Percentiles rank a stretch among this genome's conserved stretches.
Conservation (phyloP, 2,329 filamentous ascomycete genomes). For the Sporothrix curviconia region DNA sequence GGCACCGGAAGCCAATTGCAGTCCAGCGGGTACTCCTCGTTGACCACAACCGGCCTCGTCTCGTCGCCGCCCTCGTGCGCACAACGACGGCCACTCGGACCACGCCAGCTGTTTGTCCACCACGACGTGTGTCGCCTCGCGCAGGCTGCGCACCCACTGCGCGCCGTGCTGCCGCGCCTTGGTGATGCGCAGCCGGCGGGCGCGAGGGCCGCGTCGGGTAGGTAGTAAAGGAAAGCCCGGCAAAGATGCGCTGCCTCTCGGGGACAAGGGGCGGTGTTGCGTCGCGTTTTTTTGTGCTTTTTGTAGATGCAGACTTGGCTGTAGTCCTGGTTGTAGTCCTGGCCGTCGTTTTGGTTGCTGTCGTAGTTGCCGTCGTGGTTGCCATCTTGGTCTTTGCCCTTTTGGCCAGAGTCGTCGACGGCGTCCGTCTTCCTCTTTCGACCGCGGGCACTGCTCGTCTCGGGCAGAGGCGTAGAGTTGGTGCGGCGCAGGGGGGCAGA, state of each 20-base stretch:
- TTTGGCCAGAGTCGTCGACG: not conserved
- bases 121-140: slow-evolving; percentile 67
- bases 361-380: not conserved
- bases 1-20: slow-evolving; percentile 52
- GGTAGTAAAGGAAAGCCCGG: slow-evolving; percentile 63
- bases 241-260: slow-evolving; percentile 52
- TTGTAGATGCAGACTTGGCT: no score
- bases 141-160: slow-evolving; percentile 56
- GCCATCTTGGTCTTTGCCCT: not conserved
- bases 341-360: not conserved
- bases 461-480: slow-evolving; percentile 5
- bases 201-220: slow-evolving; percentile 70
- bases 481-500: slow-evolving; percentile 8
- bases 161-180: slow-evolving; percentile 73
- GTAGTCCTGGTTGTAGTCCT: no score
- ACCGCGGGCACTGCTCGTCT: not conserved
- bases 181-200: slow-evolving; percentile 63
- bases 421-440: not conserved
- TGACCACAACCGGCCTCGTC: slow-evolving; percentile 47
- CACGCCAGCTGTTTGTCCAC: slow-evolving; percentile 65
- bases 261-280: slow-evolving; percentile 36
- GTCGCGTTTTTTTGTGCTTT: not conserved
- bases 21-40: slow-evolving; percentile 62
- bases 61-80: slow-evolving; percentile 23
- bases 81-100: slow-evolving; percentile 55